phyloP scores from a whole-genome alignment of 176 grass and related monocot species.

The Oryza meridionalis region DNA sequence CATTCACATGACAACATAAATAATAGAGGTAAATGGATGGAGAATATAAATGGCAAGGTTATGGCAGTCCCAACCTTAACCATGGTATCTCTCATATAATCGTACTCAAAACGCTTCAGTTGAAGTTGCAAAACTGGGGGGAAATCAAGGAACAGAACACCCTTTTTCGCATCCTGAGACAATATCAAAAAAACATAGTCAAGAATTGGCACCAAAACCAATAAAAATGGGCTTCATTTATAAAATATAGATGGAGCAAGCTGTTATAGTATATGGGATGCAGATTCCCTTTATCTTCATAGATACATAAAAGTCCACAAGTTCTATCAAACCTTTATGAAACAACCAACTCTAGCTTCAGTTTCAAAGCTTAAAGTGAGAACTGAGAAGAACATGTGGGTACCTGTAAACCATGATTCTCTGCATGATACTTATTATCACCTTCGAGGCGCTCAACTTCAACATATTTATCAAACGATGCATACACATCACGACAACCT shows the following conservation, averaged over 20 bases:
- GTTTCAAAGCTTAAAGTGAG: not conserved
- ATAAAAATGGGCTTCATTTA: slow-evolving; percentile 12
- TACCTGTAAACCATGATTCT: slow-evolving; percentile 86
- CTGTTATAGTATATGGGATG: not conserved
- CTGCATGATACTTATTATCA: slow-evolving; percentile 94
- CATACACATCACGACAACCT: slow-evolving; percentile 83
- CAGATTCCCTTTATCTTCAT: slow-evolving; percentile 15
- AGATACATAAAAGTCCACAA: slow-evolving; percentile 2
- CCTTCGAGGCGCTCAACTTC: slow-evolving; percentile 92
- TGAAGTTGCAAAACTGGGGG: slow-evolving; percentile 97
- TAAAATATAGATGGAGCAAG: slow-evolving; percentile 16
- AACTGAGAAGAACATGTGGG: not conserved
- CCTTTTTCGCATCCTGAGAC: slow-evolving; percentile 85
- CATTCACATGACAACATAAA: not conserved
- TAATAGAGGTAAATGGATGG: slow-evolving; percentile 21
- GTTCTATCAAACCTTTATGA: slow-evolving; percentile 14
- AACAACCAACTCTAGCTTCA: slow-evolving; percentile 20
- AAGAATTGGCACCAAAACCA: slow-evolving; percentile 35
- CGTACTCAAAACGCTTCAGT: slow-evolving; percentile 90
- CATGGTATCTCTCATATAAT: slow-evolving; percentile 87
- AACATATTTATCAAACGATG: slow-evolving; percentile 97
- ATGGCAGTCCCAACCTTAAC: slow-evolving; percentile 68
- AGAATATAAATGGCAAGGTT: slow-evolving; percentile 16
- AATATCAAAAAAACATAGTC: slow-evolving; percentile 37
- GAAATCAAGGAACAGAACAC: slow-evolving; percentile 87